Evolutionary conservation across 805 yeast species (phyloP).

Genomic region (Wickerhamomyces xylosicus): DNA sequence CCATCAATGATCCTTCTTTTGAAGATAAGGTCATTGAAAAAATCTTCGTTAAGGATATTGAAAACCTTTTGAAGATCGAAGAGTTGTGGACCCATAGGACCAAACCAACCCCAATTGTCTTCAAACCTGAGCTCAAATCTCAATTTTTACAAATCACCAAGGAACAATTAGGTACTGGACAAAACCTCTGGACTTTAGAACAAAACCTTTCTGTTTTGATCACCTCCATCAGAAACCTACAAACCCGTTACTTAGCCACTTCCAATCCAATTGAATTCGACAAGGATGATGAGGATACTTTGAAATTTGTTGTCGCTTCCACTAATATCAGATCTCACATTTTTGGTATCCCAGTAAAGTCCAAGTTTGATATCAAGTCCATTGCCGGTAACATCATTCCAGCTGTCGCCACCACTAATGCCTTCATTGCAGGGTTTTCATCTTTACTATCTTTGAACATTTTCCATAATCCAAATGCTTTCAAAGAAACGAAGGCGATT

Average conservation of each 20-base stretch:
- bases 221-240: slow-evolving; percentile 37
- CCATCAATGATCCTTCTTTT: slow-evolving; percentile 24
- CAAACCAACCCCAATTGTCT: slow-evolving; percentile 56
- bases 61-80: slow-evolving; percentile 58
- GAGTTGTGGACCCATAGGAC: slow-evolving; percentile 68
- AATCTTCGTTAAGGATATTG: slow-evolving; percentile 67
- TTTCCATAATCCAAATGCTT: slow-evolving; percentile 25
- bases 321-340: slow-evolving; percentile 67
- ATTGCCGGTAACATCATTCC: slow-evolving; percentile 98
- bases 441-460: slow-evolving; percentile 61
- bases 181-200: slow-evolving; percentile 45
- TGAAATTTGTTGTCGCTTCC: slow-evolving; percentile 79
- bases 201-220: slow-evolving; percentile 56
- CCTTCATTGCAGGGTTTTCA: slow-evolving; percentile 86
- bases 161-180: slow-evolving; percentile 21
- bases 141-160: slow-evolving; percentile 8
- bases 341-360: slow-evolving; percentile 59
- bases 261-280: slow-evolving; percentile 57
- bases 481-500: slow-evolving; percentile 27
- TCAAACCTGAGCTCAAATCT: slow-evolving; percentile 11
- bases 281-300: slow-evolving; percentile 89
- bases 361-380: slow-evolving; percentile 82
- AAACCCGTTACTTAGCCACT: slow-evolving; percentile 29
- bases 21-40: slow-evolving; percentile 40
- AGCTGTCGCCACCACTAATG: slow-evolving; percentile 96